Conservation (phyloP, 2,329 filamentous ascomycete genomes). For the Nothophoma quercina region DNA sequence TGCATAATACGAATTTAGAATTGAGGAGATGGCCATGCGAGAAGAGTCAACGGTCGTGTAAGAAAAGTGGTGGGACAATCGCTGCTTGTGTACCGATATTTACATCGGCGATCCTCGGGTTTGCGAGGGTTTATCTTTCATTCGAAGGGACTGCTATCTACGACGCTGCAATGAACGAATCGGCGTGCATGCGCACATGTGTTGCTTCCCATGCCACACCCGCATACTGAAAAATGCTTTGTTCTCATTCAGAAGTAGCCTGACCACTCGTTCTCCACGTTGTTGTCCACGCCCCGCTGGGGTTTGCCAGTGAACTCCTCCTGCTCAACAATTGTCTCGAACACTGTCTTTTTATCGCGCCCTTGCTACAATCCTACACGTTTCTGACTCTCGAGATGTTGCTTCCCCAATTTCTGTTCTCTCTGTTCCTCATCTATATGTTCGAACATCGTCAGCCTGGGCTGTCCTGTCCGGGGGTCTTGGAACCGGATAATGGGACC, state of each 20-base stretch:
- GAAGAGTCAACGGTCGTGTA: too few species aligned
- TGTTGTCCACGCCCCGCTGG: background rate
- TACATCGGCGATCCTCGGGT: too few species aligned
- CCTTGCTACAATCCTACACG: background rate
- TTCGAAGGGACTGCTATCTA: background rate
- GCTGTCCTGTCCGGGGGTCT: constrained; percentile 4
- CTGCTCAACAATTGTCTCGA: constrained; percentile 14
- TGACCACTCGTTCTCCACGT: background rate
- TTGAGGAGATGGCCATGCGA: background rate
- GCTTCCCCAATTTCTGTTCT: constrained; percentile 2
- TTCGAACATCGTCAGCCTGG: constrained; percentile 14
- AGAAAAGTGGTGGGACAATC: too few species aligned
- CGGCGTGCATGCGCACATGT: background rate
- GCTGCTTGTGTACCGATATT: too few species aligned
- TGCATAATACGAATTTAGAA: too few species aligned
- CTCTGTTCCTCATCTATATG: constrained; percentile 4
- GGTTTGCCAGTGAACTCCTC: background rate
- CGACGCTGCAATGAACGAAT: background rate
- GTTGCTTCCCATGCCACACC: too few species aligned
- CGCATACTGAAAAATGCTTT: background rate
- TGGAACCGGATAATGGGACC: constrained; percentile 4
- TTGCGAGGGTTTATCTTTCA: background rate
- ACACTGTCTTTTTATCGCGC: background rate
- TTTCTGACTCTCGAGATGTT: background rate
- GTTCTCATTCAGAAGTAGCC: background rate